phyloP scores from a whole-genome alignment of 2,329 filamentous ascomycete species.

The Tympanopsis confertula region DNA sequence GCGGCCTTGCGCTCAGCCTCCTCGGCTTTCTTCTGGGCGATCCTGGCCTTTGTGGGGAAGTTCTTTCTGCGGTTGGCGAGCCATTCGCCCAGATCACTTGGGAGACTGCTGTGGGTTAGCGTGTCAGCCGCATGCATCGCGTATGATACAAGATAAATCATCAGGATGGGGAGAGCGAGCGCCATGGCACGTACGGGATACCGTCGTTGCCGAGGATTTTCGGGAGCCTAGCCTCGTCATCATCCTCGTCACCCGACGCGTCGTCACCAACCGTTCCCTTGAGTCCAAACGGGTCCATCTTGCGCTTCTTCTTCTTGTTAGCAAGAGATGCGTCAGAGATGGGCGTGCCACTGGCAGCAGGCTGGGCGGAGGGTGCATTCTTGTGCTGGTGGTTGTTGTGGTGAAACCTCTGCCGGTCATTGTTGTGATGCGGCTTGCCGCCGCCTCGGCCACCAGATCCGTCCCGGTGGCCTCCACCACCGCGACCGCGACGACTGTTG shows the following conservation, averaged over 20 bases:
- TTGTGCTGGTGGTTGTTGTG: conserved; percentile 13
- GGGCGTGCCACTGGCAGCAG: conserved; percentile 1
- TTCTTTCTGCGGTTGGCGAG: conserved; percentile 68
- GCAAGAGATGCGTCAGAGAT: conserved; percentile 37
- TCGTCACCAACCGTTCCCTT: conserved; percentile 58
- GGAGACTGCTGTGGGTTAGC: conserved; percentile 20
- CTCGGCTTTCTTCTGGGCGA: conserved; percentile 49
- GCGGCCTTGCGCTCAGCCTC: conserved; percentile 51
- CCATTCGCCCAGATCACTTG: conserved; percentile 67
- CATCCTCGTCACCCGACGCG: conserved; percentile 52
- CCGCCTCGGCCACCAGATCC: conserved; percentile 7
- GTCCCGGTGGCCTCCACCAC: conserved; percentile 12
- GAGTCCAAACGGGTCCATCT: conserved; percentile 61
- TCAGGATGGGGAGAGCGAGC: no score
- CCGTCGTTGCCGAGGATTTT: no score
- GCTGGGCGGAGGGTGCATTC: conserved; percentile 7
- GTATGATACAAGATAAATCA: no score
- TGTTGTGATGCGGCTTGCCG: conserved; percentile 4
- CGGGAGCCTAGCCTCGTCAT: no score
- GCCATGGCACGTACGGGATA: no score
- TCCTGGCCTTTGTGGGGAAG: conserved; percentile 67
- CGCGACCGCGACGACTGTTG: conserved; percentile 9
- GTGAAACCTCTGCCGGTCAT: conserved; percentile 12
- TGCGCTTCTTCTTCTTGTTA: conserved; percentile 60
- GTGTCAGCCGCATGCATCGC: no score